Evolutionary conservation across 352 stramenopile genomes (phyloP).

Genomic region (Pythium scleroteichum): DNA sequence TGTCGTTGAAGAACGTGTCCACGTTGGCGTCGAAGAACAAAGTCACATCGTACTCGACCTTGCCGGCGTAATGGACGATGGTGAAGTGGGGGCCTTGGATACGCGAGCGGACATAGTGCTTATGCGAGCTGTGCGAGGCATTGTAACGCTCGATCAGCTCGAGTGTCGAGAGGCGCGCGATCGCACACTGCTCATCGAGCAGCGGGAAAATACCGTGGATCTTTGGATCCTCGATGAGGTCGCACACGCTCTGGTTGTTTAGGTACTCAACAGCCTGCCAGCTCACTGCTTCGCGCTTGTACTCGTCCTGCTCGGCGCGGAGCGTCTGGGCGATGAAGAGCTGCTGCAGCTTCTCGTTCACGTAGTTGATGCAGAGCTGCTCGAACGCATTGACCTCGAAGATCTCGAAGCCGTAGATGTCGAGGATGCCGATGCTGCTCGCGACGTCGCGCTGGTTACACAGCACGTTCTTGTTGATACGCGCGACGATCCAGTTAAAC

Average conservation of each 20-base stretch:
- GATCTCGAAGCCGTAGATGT: conserved; percentile 92
- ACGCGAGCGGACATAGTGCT: conserved; percentile 74
- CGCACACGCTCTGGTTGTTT: conserved; percentile 89
- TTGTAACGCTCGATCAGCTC: conserved; percentile 83
- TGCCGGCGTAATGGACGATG: conserved; percentile 84
- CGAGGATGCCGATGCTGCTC: conserved; percentile 87
- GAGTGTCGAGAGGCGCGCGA: conserved; percentile 65
- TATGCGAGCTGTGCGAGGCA: conserved; percentile 61
- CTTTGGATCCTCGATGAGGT: conserved; percentile 87
- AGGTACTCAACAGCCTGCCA: conserved; percentile 82
- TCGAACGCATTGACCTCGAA: conserved; percentile 90
- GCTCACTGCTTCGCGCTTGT: conserved; percentile 68
- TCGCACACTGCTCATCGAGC: conserved; percentile 79
- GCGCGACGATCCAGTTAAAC: conserved; percentile 87
- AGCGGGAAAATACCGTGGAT: conserved; percentile 81
- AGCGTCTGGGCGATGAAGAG: conserved; percentile 88
- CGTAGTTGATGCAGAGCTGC: conserved; percentile 89
- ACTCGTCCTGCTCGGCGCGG: conserved; percentile 78
- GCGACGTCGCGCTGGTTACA: conserved; percentile 57
- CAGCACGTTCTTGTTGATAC: conserved; percentile 85
- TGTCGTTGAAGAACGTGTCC: conserved; percentile 85
- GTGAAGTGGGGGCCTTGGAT: conserved; percentile 74
- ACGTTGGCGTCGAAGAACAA: conserved; percentile 86
- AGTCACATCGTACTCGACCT: conserved; percentile 86
- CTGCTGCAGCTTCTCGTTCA: conserved; percentile 89